Percentiles rank a stretch among this genome's conserved stretches.
Conservation (phyloP, 2,329 filamentous ascomycete genomes). For the Fusarium subglutinans region DNA sequence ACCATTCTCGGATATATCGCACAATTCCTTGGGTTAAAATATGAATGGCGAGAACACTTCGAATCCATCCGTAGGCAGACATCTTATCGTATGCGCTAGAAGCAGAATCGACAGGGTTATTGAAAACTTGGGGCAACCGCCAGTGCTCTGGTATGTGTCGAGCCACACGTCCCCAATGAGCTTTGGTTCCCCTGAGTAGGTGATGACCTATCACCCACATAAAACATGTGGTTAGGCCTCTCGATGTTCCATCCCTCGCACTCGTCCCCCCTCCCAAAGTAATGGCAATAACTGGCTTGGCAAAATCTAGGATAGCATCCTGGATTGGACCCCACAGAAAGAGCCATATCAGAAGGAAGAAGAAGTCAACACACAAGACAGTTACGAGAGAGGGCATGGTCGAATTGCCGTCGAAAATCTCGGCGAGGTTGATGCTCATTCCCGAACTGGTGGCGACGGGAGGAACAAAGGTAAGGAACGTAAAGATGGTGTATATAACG, state of each 20-base stretch:
- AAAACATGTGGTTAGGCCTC: constrained; percentile 77
- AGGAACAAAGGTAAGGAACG: constrained; percentile 90
- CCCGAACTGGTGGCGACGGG: constrained; percentile 81
- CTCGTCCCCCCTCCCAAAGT: constrained; percentile 85
- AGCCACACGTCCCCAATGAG: constrained; percentile 58
- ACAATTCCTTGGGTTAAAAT: constrained; percentile 79
- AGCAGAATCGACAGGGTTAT: constrained; percentile 57
- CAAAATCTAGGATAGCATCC: constrained; percentile 86
- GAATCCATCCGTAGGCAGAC: constrained; percentile 71
- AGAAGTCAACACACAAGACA: constrained; percentile 82
- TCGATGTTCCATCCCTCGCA: constrained; percentile 72
- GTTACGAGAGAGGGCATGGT: constrained; percentile 88
- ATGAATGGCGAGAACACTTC: constrained; percentile 76
- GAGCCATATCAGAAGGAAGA: constrained; percentile 86
- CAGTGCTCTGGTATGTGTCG: constrained; percentile 59
- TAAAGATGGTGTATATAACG: constrained; percentile 90
- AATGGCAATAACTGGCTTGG: constrained; percentile 92
- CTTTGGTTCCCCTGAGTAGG: constrained; percentile 58
- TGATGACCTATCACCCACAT: constrained; percentile 70
- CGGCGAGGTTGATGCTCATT: constrained; percentile 83
- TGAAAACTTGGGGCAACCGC: constrained; percentile 55
- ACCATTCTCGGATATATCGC: constrained; percentile 75
- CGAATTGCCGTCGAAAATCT: constrained; percentile 88
- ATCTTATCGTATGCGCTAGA: constrained; percentile 63
- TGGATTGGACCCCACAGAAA: constrained; percentile 89